Evolutionary conservation across 2,329 filamentous ascomycete genomes (phyloP).

Genomic region (Botryotinia narcissicola): DNA sequence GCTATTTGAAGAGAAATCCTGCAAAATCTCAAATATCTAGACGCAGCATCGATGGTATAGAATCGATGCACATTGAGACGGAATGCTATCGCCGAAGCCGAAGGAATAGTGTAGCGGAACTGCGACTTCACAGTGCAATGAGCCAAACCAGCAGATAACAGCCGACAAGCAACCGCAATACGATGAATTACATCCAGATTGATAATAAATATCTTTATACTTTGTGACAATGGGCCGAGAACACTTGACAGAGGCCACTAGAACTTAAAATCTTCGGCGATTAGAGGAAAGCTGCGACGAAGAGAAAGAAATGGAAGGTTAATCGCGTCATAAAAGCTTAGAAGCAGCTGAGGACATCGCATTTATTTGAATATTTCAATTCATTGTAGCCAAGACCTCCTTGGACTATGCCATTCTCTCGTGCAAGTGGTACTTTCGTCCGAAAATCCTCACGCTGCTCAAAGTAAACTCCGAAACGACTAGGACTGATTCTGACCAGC

Average conservation of each 20-base stretch:
- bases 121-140: slow-evolving; percentile 41
- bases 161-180: slow-evolving; percentile 48
- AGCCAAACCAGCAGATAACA: slow-evolving; percentile 45
- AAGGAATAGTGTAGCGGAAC: slow-evolving; percentile 38
- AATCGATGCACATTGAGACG: slow-evolving; percentile 49
- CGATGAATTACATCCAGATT: slow-evolving; percentile 48
- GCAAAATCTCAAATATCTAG: slow-evolving; percentile 65
- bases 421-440: not conserved
- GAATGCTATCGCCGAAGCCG: slow-evolving; percentile 52
- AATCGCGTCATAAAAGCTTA: not conserved
- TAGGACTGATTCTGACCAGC: not conserved
- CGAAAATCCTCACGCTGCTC: not conserved
- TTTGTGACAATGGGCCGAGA: slow-evolving; percentile 32
- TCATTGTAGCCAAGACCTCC: not conserved
- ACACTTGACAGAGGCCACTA: slow-evolving; percentile 29
- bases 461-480: slow-evolving; percentile 7
- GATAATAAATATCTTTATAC: slow-evolving; percentile 45
- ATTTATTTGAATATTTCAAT: not conserved
- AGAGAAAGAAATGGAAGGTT: not conserved
- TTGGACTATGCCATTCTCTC: not conserved
- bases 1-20: slow-evolving; percentile 82
- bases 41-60: slow-evolving; percentile 46
- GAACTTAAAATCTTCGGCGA: not conserved
- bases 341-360: not conserved
- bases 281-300: not conserved